phyloP scores from a whole-genome alignment of 2,329 filamentous ascomycete species.

The Harringtonia lauricola region DNA sequence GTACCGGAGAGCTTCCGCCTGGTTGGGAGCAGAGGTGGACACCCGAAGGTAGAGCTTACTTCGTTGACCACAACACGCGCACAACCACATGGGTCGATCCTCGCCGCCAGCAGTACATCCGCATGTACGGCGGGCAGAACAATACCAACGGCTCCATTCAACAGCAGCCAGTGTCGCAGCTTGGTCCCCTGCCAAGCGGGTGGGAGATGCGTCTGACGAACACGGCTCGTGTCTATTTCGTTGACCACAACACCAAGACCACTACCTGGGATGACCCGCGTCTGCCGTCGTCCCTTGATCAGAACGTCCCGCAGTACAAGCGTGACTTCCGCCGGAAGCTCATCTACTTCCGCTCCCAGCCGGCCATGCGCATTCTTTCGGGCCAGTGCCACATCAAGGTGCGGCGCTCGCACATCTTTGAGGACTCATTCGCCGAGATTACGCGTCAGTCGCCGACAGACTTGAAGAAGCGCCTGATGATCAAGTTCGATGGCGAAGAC shows the following conservation, averaged over 20 bases:
- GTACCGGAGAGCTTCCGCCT: constrained; percentile 85
- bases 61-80: constrained; percentile 95
- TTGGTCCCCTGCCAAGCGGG: constrained; percentile 87
- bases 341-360: constrained; percentile 98
- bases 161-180: constrained; percentile 92
- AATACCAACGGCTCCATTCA: constrained; percentile 80
- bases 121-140: constrained; percentile 89
- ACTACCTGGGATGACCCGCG: constrained; percentile 98
- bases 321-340: constrained; percentile 95
- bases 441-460: constrained; percentile 93
- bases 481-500: constrained; percentile 98
- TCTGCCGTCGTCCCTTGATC: constrained; percentile 87
- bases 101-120: constrained; percentile 91
- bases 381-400: constrained; percentile 99
- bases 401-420: constrained; percentile 90
- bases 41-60: constrained; percentile 89
- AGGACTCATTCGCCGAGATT: constrained; percentile 97
- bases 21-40: constrained; percentile 96
- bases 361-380: constrained; percentile 85
- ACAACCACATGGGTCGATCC: constrained; percentile 99
- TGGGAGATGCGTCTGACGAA: constrained; percentile 99
- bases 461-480: constrained; percentile 97
- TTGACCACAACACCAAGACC: constrained; percentile 98
- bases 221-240: constrained; percentile 95
- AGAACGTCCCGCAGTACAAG: constrained; percentile 99